Conservation (phyloP, 1,284 basidiomycete species). For the Trichosporon sp. region DNA sequence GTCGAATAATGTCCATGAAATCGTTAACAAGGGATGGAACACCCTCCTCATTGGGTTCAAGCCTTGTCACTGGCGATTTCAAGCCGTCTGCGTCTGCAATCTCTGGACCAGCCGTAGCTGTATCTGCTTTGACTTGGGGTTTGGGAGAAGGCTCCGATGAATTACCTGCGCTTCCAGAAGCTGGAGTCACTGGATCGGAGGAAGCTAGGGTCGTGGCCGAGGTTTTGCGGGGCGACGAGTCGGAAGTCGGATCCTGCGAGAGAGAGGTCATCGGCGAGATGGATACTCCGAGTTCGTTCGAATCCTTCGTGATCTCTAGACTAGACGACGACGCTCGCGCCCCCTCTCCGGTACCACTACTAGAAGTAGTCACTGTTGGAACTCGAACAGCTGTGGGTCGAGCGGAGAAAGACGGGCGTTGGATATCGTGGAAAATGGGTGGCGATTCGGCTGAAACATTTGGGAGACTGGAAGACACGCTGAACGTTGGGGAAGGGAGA, state of each 20-base stretch:
- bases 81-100: background rate
- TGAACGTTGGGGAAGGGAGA: conserved; percentile 9
- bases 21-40: background rate
- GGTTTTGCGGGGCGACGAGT: background rate
- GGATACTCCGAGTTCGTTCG: background rate
- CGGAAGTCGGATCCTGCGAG: background rate
- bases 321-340: background rate
- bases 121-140: background rate
- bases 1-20: background rate
- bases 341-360: background rate
- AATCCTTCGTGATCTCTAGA: background rate
- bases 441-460: background rate
- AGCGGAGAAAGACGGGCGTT: conserved; percentile 1
- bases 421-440: background rate
- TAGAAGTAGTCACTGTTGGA: conserved; percentile 1
- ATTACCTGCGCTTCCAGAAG: background rate
- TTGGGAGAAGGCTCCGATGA: background rate
- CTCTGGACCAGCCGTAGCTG: background rate
- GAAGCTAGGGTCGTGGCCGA: background rate
- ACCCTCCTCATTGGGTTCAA: background rate
- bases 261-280: background rate
- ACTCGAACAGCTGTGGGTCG: conserved; percentile 1
- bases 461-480: background rate
- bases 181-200: background rate
- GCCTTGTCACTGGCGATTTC: background rate